Percentiles rank a stretch among this genome's conserved stretches.
phyloP scores from a whole-genome alignment of 2,329 filamentous ascomycete genomes.

The Exophiala mesophila region DNA sequence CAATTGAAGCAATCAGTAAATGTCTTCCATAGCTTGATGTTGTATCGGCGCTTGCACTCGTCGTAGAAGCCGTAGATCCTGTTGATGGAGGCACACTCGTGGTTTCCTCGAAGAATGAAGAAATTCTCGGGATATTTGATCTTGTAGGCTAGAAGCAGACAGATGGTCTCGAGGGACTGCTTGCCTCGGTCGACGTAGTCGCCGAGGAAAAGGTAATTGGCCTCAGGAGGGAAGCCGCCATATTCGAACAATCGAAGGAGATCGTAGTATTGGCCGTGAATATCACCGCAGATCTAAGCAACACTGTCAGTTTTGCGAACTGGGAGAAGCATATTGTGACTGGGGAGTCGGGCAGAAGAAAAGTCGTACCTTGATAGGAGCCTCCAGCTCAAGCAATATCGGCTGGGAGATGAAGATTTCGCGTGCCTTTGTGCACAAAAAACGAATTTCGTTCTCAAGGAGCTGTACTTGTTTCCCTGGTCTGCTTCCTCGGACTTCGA shows the following conservation, averaged over 20 bases:
- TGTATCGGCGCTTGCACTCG: conserved; percentile 98
- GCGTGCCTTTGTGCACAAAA: conserved; percentile 94
- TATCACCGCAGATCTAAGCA: conserved; percentile 96
- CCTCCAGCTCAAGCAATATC: conserved; percentile 93
- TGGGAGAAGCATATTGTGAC: neutral
- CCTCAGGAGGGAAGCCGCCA: conserved; percentile 94
- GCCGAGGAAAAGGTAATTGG: conserved; percentile 98
- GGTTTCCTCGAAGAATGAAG: conserved; percentile 96
- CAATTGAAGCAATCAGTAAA: conserved; percentile 99
- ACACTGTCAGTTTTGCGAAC: conserved; percentile 3
- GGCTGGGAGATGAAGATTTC: conserved; percentile 99
- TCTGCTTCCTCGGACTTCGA: conserved; percentile 95
- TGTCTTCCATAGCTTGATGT: conserved; percentile 99
- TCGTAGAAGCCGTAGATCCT: conserved; percentile 99
- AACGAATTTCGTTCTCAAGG: conserved; percentile 92
- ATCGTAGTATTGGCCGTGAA: conserved; percentile 99
- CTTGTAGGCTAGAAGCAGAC: conserved; percentile 94
- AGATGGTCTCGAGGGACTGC: conserved; percentile 98
- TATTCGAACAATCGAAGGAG: conserved; percentile 96
- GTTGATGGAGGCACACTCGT: conserved; percentile 98
- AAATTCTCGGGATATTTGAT: conserved; percentile 99
- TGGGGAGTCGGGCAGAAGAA: conserved; percentile 5
- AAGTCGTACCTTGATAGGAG: conserved; percentile 86
- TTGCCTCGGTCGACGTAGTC: conserved; percentile 99
- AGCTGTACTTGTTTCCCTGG: conserved; percentile 98